phyloP scores from a whole-genome alignment of 495 filamentous ascomycete species.

The Penicillium chermesinum region DNA sequence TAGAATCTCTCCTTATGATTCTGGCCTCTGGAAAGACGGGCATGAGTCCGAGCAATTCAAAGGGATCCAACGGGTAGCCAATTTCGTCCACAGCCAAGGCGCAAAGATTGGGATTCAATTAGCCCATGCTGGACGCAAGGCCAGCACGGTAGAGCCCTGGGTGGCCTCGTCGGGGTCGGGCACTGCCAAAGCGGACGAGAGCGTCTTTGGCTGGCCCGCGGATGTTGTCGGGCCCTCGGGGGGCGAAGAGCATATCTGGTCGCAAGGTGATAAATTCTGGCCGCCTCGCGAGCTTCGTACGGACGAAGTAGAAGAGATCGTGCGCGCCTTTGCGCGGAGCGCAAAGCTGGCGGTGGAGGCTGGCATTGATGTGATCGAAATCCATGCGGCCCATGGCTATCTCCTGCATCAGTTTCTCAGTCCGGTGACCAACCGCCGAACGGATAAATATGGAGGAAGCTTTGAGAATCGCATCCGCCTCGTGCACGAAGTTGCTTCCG shows the following conservation, averaged over 20 bases:
- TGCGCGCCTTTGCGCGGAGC: slow-evolving; percentile 55
- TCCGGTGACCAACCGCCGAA: slow-evolving; percentile 53
- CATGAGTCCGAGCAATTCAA: slow-evolving; percentile 52
- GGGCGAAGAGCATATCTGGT: slow-evolving; percentile 43
- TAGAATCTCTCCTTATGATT: slow-evolving; percentile 64
- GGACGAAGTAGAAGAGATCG: slow-evolving; percentile 57
- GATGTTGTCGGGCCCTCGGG: slow-evolving; percentile 57
- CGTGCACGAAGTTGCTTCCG: slow-evolving; percentile 47
- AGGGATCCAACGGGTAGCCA: slow-evolving; percentile 54
- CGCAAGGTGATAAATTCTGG: slow-evolving; percentile 34
- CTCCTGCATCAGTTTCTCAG: slow-evolving; percentile 65
- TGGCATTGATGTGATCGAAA: slow-evolving; percentile 60
- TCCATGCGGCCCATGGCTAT: slow-evolving; percentile 64
- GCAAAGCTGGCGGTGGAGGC: slow-evolving; percentile 58
- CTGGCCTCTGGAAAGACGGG: slow-evolving; percentile 61
- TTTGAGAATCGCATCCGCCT: slow-evolving; percentile 54
- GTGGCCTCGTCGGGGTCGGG: slow-evolving; percentile 27
- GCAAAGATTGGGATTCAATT: slow-evolving; percentile 69
- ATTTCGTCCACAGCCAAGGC: slow-evolving; percentile 57
- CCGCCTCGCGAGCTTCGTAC: slow-evolving; percentile 35
- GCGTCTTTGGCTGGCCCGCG: slow-evolving; percentile 64
- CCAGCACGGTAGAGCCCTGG: slow-evolving; percentile 60
- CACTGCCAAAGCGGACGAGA: slow-evolving; percentile 42
- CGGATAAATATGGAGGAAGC: slow-evolving; percentile 57
- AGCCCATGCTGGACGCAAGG: slow-evolving; percentile 71